These are phyloP conservation scores for Neurospora sp. DNA, from an alignment of 495 filamentous ascomycete species.

Conservation along the genomic window DNA sequence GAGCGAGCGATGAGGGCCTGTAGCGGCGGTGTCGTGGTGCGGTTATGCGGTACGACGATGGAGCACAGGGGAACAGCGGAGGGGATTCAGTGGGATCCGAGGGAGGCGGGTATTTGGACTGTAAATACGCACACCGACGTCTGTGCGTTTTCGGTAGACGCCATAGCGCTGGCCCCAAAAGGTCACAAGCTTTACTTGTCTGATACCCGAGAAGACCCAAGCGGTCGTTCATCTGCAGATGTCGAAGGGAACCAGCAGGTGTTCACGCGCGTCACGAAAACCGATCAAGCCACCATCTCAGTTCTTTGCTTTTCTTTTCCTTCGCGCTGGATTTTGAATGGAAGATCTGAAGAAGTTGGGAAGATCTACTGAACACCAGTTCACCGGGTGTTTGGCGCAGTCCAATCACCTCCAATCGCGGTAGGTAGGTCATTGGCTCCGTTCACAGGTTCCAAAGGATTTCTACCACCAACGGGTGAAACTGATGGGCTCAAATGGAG, in stretches of 20 bases:
- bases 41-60: background rate
- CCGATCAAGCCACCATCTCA: background rate
- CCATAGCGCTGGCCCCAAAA: background rate
- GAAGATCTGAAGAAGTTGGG: background rate
- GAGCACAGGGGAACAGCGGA: background rate
- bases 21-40: background rate
- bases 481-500: background rate
- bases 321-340: no score
- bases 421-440: background rate
- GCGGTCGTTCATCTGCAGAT: background rate
- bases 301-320: background rate
- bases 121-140: background rate
- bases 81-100: no score
- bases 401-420: background rate
- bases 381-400: background rate
- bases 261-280: background rate
- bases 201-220: background rate
- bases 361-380: background rate
- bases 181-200: background rate
- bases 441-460: background rate
- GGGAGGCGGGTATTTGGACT: background rate
- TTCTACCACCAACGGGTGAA: background rate
- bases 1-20: background rate
- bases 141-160: background rate
- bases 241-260: background rate